Percentiles rank a stretch among this genome's conserved stretches.
phyloP scores from a whole-genome alignment of 1,284 basidiomycete species.

The Amylostereum areolatum region DNA sequence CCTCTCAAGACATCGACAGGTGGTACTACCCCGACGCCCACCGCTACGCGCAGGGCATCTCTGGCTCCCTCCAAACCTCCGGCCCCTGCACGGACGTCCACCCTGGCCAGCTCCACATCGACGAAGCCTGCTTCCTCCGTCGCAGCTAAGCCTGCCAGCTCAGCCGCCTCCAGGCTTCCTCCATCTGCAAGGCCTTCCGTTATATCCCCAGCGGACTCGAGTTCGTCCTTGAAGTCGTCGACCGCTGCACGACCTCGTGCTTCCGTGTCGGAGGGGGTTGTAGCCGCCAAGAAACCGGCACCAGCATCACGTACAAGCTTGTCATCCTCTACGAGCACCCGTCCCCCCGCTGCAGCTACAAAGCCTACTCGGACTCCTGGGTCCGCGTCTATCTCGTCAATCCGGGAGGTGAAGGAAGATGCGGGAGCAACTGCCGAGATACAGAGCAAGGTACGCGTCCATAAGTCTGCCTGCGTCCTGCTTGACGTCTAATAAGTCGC shows the following conservation, averaged over 20 bases:
- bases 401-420: slow-evolving; percentile 62
- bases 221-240: slow-evolving; percentile 17
- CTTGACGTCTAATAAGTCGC: slow-evolving; percentile 4
- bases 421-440: slow-evolving; percentile 49
- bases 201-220: slow-evolving; percentile 17
- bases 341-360: slow-evolving; percentile 21
- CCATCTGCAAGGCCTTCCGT: slow-evolving; percentile 1
- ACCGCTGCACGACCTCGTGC: slow-evolving; percentile 25
- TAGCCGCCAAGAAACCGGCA: slow-evolving; percentile 18
- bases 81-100: slow-evolving; percentile 27
- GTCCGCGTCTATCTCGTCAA: slow-evolving; percentile 59
- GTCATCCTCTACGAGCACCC: slow-evolving; percentile 14
- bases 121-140: slow-evolving; percentile 20
- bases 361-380: slow-evolving; percentile 36
- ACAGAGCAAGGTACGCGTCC: slow-evolving; percentile 46
- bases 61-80: slow-evolving; percentile 27
- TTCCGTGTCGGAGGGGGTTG: slow-evolving; percentile 27
- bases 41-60: slow-evolving; percentile 20
- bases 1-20: slow-evolving; percentile 28
- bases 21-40: slow-evolving; percentile 14
- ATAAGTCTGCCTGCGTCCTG: slow-evolving; percentile 11
- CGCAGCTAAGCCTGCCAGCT: slow-evolving; percentile 17
- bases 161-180: slow-evolving; percentile 9
- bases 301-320: slow-evolving; percentile 23
- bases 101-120: slow-evolving; percentile 18